Evolutionary conservation across 371 early-diverging fungal genomes (phyloP), one percentile per base, ranked within the genome.

Genomic region (Sporodiniella umbellata): DNA sequence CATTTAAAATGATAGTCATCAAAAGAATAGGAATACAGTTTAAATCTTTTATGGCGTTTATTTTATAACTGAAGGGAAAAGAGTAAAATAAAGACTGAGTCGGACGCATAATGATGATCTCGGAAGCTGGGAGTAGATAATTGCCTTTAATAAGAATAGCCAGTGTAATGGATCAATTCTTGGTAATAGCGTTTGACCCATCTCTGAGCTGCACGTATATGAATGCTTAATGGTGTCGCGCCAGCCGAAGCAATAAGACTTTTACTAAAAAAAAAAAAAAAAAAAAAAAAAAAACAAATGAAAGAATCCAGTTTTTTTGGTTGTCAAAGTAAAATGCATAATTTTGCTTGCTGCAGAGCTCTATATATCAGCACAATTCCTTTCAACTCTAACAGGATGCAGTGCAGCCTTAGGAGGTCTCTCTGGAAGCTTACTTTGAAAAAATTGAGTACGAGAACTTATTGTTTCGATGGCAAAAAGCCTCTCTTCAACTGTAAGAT

Each of bases 211-310:
- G 30, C 30, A 28, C 30, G 30, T 7, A 28, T 28, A 28, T 28
- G 30, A 28, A 28, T 28, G 10, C 30, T 10, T 28, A 28, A 28
- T 28, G 4, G 30, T 28, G 7, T 28, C 10, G 30, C 30, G 15
- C 48, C 42, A 45, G 53, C 55, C 22, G 49, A 30, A 51, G 51
- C 42, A 51, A 37, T 50, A 26, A 33, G 24, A 25, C 43, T 17
- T 48, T 55, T 55, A 22, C 44, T 51, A 35, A 51, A 56, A 45
- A 56, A 56, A 31, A 51, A 21, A 28, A 50, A 47, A 56, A n/a
- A n/a, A n/a, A n/a, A n/a, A n/a, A 56, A 56, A 56, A 56, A 56
- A n/a, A n/a, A n/a, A n/a, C n/a, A n/a, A n/a, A n/a, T n/a, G n/a
- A n/a, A n/a, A n/a, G n/a, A n/a, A n/a, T n/a, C 39, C 56, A n/a